A percentile compares a stretch with the other conserved stretches of the same genome.
These are phyloP conservation scores for Penicillium sp. DNA, from an alignment of 2,329 filamentous ascomycete genomes.

Conservation along the genomic window DNA sequence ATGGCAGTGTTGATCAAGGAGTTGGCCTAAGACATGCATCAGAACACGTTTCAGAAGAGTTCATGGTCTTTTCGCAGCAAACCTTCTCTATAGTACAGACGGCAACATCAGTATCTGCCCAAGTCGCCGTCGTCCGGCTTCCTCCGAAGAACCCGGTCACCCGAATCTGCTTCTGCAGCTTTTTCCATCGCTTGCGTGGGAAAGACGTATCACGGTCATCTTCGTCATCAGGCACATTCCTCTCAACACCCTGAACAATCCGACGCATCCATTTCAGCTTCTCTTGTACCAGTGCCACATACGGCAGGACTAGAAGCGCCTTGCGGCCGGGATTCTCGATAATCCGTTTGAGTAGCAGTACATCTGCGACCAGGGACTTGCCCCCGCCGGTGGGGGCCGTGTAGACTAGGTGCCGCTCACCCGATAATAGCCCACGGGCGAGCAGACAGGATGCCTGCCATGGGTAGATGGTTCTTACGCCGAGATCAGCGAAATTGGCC, in stretches of 20 bases:
- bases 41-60: slow-evolving; percentile 1
- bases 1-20: slow-evolving; percentile 72
- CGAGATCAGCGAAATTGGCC: slow-evolving; percentile 64
- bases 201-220: slow-evolving; percentile 36
- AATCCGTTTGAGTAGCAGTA: slow-evolving; percentile 72
- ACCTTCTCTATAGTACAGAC: slow-evolving; percentile 79
- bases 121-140: slow-evolving; percentile 65
- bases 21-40: slow-evolving; percentile 61
- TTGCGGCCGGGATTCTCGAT: slow-evolving; percentile 66
- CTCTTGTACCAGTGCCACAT: slow-evolving; percentile 78
- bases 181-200: slow-evolving; percentile 56
- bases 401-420: slow-evolving; percentile 73
- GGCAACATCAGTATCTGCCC: slow-evolving; percentile 75
- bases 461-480: slow-evolving; percentile 73
- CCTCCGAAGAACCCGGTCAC: slow-evolving; percentile 76
- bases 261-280: slow-evolving; percentile 74
- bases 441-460: slow-evolving; percentile 78
- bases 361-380: slow-evolving; percentile 72
- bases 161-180: slow-evolving; percentile 61
- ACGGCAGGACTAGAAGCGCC: slow-evolving; percentile 72
- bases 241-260: slow-evolving; percentile 62
- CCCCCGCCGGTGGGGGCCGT: slow-evolving; percentile 77
- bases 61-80: slow-evolving; percentile 23
- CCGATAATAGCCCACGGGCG: slow-evolving; percentile 65
- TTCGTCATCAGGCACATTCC: slow-evolving; percentile 37